phyloP scores from a whole-genome alignment of 441 rosid species.

The Bruguiera hainesii region DNA sequence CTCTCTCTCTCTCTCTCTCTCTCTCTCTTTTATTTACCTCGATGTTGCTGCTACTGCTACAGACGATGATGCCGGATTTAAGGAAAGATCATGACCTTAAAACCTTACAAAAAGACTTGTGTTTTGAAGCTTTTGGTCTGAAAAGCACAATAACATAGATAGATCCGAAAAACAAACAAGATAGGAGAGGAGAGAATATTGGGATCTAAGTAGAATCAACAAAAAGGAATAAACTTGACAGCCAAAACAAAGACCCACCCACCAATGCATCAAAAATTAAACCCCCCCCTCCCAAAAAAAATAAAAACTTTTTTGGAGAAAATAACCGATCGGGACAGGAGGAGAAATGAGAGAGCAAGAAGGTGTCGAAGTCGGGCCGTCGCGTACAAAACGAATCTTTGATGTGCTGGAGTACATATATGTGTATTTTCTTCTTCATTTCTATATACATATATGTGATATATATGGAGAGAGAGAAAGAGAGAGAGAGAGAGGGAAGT shows the following conservation, averaged over 20 bases:
- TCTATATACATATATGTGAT: not conserved
- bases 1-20: too few relatives aligned
- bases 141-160: conserved; percentile 31
- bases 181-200: conserved; percentile 3
- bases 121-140: not conserved
- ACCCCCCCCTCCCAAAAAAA: not conserved
- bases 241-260: not conserved
- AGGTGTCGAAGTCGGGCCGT: conserved; percentile 66
- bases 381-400: conserved; percentile 78
- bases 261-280: not conserved
- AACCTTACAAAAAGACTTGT: not conserved
- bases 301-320: not conserved
- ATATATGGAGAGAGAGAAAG: conserved; percentile 7
- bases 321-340: too few relatives aligned
- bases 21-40: not conserved
- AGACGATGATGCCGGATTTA: too few relatives aligned
- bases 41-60: too few relatives aligned
- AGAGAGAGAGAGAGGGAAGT: not conserved
- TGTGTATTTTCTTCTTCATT: not conserved
- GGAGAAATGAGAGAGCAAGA: not conserved
- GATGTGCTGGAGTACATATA: conserved; percentile 9
- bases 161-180: conserved; percentile 32
- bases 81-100: not conserved
- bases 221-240: conserved; percentile 41
- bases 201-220: conserved; percentile 56